Conservation (phyloP, 2,329 filamentous ascomycete genomes). For the Penicillium sp. region DNA sequence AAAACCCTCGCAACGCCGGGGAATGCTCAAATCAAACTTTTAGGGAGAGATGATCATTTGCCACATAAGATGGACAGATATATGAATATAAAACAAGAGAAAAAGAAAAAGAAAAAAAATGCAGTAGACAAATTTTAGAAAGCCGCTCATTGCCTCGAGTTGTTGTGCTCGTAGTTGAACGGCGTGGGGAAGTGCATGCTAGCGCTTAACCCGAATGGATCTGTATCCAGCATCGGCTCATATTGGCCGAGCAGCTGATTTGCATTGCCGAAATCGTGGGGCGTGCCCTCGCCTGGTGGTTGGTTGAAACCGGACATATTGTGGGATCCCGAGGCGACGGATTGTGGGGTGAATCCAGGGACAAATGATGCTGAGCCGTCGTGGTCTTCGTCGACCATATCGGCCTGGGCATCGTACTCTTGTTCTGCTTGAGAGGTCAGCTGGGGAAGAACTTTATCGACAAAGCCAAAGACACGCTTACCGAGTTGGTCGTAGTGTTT, state of each 20-base stretch:
- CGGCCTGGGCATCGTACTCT: slow-evolving; percentile 89
- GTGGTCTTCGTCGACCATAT: slow-evolving; percentile 81
- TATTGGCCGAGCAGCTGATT: slow-evolving; percentile 65
- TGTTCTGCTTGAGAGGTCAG: slow-evolving; percentile 65
- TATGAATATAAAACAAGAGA: slow-evolving; percentile 4
- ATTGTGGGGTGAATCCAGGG: slow-evolving; percentile 46
- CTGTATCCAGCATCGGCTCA: slow-evolving; percentile 85
- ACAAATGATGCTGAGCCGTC: slow-evolving; percentile 69
- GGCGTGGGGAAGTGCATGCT: slow-evolving; percentile 93
- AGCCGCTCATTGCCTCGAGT: slow-evolving; percentile 32
- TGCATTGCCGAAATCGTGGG: slow-evolving; percentile 44
- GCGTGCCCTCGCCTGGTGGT: slow-evolving; percentile 36
- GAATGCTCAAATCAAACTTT: slow-evolving; percentile 37
- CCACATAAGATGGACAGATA: slow-evolving; percentile 5
- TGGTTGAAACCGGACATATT: slow-evolving; percentile 43
- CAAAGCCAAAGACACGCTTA: slow-evolving; percentile 69
- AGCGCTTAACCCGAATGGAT: slow-evolving; percentile 88
- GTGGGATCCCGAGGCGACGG: slow-evolving; percentile 44
- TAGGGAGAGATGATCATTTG: slow-evolving; percentile 14
- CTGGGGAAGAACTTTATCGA: slow-evolving; percentile 5
- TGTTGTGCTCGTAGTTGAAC: slow-evolving; percentile 54
- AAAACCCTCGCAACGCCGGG: slow-evolving; percentile 31
- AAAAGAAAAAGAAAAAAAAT: not conserved
- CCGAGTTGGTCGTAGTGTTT: slow-evolving; percentile 94
- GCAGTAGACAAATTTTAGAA: not conserved